Conservation (phyloP, 1,284 basidiomycete species). For the Albatrellus sp. region DNA sequence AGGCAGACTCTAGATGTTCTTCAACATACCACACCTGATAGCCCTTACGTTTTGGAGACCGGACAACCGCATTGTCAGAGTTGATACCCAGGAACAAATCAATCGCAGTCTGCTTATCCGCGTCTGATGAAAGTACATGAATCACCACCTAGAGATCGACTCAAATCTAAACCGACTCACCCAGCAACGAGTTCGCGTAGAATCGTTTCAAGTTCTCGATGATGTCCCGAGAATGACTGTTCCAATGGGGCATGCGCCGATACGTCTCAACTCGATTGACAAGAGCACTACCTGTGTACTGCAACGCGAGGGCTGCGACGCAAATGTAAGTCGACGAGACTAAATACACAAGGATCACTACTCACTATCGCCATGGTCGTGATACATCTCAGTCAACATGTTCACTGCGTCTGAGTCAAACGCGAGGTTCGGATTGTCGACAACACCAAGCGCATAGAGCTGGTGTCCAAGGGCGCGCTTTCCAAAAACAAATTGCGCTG, state of each 20-base stretch:
- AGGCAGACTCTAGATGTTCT: conserved; percentile 54
- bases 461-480: conserved; percentile 94
- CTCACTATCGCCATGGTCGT: conserved; percentile 90
- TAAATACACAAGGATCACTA: conserved; percentile 5
- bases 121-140: conserved; percentile 39
- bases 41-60: conserved; percentile 38
- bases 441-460: conserved; percentile 86
- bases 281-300: conserved; percentile 93
- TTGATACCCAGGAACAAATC: conserved; percentile 91
- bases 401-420: conserved; percentile 96
- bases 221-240: conserved; percentile 93
- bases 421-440: conserved; percentile 71
- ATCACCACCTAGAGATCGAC: no score
- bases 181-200: conserved; percentile 89
- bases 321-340: not conserved
- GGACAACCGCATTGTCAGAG: conserved; percentile 35
- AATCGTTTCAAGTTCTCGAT: conserved; percentile 94
- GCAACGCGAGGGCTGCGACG: conserved; percentile 75
- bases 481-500: conserved; percentile 95
- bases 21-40: conserved; percentile 80
- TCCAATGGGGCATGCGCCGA: conserved; percentile 93
- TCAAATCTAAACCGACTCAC: conserved; percentile 23
- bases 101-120: conserved; percentile 96
- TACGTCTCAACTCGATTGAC: conserved; percentile 98
- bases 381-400: conserved; percentile 99